Conservation (phyloP, 73 alveolate species). For the Breviolum minutum region DNA sequence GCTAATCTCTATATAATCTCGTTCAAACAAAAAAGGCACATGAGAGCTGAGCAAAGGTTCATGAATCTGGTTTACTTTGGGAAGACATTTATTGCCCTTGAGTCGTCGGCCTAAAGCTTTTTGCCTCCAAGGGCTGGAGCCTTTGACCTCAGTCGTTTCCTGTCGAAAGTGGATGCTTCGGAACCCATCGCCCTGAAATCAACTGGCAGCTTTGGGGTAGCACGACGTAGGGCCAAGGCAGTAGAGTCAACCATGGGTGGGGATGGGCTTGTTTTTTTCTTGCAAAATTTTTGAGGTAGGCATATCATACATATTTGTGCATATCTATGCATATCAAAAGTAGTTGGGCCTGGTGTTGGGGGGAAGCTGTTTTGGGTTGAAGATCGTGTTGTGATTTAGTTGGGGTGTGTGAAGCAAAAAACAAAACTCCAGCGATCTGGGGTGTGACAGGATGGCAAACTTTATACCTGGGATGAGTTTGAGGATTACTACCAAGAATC, state of each 20-base stretch:
- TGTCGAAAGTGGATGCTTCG: not conserved
- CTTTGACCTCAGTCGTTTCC: slow-evolving; percentile 33
- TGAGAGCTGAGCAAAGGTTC: no score
- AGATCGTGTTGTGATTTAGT: no score
- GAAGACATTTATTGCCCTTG: no score
- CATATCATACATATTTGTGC: not conserved
- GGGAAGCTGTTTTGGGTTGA: no score
- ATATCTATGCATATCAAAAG: no score
- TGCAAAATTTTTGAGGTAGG: not conserved
- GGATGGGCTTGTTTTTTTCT: not conserved
- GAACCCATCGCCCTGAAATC: not conserved
- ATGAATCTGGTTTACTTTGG: no score
- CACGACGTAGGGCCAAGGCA: slow-evolving; percentile 35
- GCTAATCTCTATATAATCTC: no score
- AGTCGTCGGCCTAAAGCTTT: no score
- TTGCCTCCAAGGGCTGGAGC: not conserved
- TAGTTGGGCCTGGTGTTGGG: no score
- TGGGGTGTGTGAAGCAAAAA: not conserved
- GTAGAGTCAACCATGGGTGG: not conserved
- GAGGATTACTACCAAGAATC: slow-evolving; percentile 22
- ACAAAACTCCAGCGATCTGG: not conserved
- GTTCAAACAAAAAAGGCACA: no score
- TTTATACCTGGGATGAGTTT: slow-evolving; percentile 36
- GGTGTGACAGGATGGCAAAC: slow-evolving; percentile 2
- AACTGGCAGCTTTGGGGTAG: not conserved